These are phyloP conservation scores for Candida mattraensis DNA, from an alignment of 805 yeast genomes.

Conservation along the genomic window DNA sequence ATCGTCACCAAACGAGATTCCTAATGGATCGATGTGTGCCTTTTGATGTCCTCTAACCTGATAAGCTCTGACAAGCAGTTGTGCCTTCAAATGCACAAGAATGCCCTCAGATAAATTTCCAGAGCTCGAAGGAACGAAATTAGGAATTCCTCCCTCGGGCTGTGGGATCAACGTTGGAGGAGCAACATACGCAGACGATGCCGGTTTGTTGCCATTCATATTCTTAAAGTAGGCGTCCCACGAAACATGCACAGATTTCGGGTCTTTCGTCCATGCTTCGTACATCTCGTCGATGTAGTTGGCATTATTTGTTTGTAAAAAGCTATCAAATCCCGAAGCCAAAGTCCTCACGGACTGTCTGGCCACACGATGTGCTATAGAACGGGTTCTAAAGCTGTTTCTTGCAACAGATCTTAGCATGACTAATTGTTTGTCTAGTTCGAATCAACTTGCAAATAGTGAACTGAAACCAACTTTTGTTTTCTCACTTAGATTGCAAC, in stretches of 20 bases:
- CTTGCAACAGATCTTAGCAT: slow-evolving; percentile 33
- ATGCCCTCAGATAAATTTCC: slow-evolving; percentile 64
- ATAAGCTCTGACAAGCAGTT: slow-evolving; percentile 94
- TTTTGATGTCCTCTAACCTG: slow-evolving; percentile 98
- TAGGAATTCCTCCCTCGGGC: slow-evolving; percentile 74
- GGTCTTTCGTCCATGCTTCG: slow-evolving; percentile 90
- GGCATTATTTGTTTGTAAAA: slow-evolving; percentile 81
- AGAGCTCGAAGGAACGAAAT: slow-evolving; percentile 53
- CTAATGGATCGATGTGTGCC: slow-evolving; percentile 95
- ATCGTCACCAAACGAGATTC: slow-evolving; percentile 79
- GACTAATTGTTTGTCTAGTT: too few species aligned
- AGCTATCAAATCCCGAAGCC: slow-evolving; percentile 60
- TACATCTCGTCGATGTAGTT: slow-evolving; percentile 98
- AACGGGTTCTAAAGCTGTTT: slow-evolving; percentile 23
- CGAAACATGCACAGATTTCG: slow-evolving; percentile 86
- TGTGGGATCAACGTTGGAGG: slow-evolving; percentile 90
- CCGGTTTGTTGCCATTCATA: slow-evolving; percentile 66
- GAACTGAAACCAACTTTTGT: too few species aligned
- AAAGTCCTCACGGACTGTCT: slow-evolving; percentile 22
- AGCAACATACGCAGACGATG: slow-evolving; percentile 76
- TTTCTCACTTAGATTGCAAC: too few species aligned
- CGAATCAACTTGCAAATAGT: too few species aligned
- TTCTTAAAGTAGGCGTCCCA: slow-evolving; percentile 98
- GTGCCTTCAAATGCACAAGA: slow-evolving; percentile 88
- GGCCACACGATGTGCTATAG: slow-evolving; percentile 6